Evolutionary conservation across 2,329 filamentous ascomycete species (phyloP).

Genomic region (Penicillium sp.): DNA sequence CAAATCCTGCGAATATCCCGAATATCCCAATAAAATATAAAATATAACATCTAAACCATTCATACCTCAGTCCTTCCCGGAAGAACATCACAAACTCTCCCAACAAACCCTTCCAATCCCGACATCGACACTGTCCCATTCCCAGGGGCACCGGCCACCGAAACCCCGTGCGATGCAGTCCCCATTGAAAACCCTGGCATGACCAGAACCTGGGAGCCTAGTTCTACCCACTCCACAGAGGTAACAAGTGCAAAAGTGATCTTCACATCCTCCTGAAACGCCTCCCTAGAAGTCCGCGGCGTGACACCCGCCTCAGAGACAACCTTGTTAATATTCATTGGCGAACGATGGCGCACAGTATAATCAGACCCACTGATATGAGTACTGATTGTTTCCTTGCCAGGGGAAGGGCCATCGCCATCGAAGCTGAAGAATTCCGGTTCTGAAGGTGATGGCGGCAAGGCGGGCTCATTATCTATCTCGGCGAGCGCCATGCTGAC

Average conservation of each 20-base stretch:
- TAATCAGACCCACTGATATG: slow-evolving; percentile 1
- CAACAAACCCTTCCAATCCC: slow-evolving; percentile 58
- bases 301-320: slow-evolving; percentile 14
- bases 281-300: slow-evolving; percentile 12
- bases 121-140: slow-evolving; percentile 46
- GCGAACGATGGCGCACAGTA: slow-evolving; percentile 5
- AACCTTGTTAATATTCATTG: slow-evolving; percentile 27
- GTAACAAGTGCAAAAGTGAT: slow-evolving; percentile 56
- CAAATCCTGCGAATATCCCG: not conserved
- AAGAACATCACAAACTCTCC: slow-evolving; percentile 39
- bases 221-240: slow-evolving; percentile 54
- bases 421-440: slow-evolving; percentile 45
- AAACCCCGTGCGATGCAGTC: slow-evolving; percentile 44
- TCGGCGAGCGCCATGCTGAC: slow-evolving; percentile 48
- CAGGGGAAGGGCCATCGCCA: slow-evolving; percentile 24
- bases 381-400: slow-evolving; percentile 2
- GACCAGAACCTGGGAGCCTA: slow-evolving; percentile 54
- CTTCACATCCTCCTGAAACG: slow-evolving; percentile 31
- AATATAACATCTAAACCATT: too few species aligned
- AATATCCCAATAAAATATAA: too few species aligned
- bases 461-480: slow-evolving; percentile 21
- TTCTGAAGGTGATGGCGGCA: slow-evolving; percentile 30
- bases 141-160: slow-evolving; percentile 47
- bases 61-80: slow-evolving; percentile 7
- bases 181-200: slow-evolving; percentile 53